Evolutionary conservation across 1,284 basidiomycete species (phyloP).

Genomic region (Cystobasidium slooffiae): DNA sequence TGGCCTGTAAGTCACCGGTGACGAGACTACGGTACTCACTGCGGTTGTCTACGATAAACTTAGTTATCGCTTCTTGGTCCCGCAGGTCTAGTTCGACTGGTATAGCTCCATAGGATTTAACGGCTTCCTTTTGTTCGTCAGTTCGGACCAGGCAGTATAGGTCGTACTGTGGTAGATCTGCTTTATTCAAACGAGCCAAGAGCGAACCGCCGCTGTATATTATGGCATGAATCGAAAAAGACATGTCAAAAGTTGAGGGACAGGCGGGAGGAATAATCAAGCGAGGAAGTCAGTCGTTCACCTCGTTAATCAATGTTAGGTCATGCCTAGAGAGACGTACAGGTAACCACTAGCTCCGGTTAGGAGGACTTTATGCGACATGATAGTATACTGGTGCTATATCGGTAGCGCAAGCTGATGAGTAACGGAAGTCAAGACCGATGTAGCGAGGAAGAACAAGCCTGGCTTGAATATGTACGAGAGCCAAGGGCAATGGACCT

Average conservation of each 20-base stretch:
- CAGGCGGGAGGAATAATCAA: not conserved
- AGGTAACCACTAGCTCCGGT: conserved; percentile 6
- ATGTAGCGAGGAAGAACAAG: no score
- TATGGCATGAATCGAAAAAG: not conserved
- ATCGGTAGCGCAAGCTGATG: not conserved
- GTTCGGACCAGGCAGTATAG: not conserved
- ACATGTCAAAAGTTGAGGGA: not conserved
- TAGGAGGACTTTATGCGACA: not conserved
- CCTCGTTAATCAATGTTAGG: not conserved
- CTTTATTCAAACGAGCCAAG: not conserved
- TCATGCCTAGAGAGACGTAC: not conserved
- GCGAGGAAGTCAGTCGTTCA: not conserved
- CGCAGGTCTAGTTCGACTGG: not conserved
- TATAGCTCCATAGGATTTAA: not conserved
- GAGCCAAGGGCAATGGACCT: no score
- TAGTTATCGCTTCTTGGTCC: not conserved
- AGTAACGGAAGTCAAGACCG: not conserved
- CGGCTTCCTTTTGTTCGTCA: not conserved
- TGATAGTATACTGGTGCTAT: not conserved
- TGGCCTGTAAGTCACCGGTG: not conserved
- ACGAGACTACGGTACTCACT: not conserved
- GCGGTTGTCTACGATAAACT: not conserved
- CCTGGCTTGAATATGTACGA: no score
- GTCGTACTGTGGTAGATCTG: not conserved
- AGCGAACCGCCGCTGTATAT: not conserved